Base-by-base conservation (phyloP, 2,329 filamentous ascomycete species). In the Colletotrichum eremochloae region DNA sequence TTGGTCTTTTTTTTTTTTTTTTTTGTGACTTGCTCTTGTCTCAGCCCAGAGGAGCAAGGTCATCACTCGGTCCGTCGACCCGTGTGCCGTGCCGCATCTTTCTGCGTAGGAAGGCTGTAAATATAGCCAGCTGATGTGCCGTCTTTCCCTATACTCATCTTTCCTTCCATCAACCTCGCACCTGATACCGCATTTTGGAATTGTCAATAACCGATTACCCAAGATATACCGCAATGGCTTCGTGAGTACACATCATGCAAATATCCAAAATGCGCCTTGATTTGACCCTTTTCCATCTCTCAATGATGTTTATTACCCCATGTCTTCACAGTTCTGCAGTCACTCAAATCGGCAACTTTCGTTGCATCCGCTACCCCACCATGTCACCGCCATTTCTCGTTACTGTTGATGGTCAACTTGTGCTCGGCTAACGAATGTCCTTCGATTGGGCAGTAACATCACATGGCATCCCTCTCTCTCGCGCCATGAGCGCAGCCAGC, bases 391-490 rank as follows among this genome's bases (percentile, higher is more conserved):
- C 14, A 29, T 20, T n/a, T 29, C 12, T 42, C 15, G 3, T 40
- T n/a, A 33, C 24, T 31, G 6, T 14, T 48, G 48, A 38, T 18
- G 24, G 14, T n/a, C 12, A 20, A 42, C 18, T 33, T 14, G n/a
- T 12, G 20, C 18, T 53, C 38, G 33, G 38, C 68, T 71, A 50
- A 71, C 40, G 6, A 9, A 42, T 53, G 20, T 18, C 5, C 33
- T 55, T 44, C 55, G n/a, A 44, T 36, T 18, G 14, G 15, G 73
- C 80, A 96, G 94, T 82, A 96, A 96, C 88, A 96, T 96, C 82
- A 96, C 93, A 82, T 96, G 94, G 94, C 94, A 96, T 87, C 87
- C 91, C 11, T 93, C 92, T 74, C 92, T 96, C 80, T 93, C 92
- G 67, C 93, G 93, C 83, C 83, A 86, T 74, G 94, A 96, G 88